Conservation (phyloP, 148 eudicot genomes). For the Limonium bicolor region DNA sequence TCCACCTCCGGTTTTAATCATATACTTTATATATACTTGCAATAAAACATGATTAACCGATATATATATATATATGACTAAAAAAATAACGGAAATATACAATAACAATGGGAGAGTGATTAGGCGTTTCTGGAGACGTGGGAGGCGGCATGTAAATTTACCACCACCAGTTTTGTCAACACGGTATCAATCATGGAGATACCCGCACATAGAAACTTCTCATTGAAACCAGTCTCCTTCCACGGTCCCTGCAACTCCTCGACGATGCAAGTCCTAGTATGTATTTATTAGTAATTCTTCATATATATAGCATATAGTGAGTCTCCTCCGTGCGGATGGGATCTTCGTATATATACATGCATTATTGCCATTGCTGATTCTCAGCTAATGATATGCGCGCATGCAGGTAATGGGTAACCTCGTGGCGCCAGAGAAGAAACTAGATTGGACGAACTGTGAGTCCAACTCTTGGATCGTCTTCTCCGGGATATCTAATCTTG, state of each 20-base stretch:
- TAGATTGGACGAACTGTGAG: constrained; percentile 20
- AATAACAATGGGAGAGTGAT: neutral
- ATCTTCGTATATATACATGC: too few species aligned
- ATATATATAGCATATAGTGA: too few species aligned
- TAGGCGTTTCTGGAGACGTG: constrained; percentile 40
- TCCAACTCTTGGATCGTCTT: constrained; percentile 26
- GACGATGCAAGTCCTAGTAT: constrained; percentile 20
- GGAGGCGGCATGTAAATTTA: constrained; percentile 21
- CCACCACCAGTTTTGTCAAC: constrained; percentile 3
- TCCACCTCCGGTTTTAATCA: too few species aligned
- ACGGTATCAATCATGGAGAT: too few species aligned
- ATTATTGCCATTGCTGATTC: too few species aligned
- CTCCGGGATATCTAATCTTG: constrained; percentile 18
- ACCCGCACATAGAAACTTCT: constrained; percentile 20
- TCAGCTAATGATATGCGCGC: too few species aligned
- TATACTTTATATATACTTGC: neutral
- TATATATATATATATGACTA: too few species aligned
- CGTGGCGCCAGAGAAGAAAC: constrained; percentile 22
- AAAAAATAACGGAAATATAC: too few species aligned
- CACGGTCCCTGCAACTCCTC: constrained; percentile 38
- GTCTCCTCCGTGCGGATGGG: too few species aligned
- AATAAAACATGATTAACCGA: neutral
- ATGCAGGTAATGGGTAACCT: constrained; percentile 31
- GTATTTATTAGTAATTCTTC: too few species aligned
- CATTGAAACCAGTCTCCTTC: constrained; percentile 25